Base-by-base conservation (phyloP, 129 eudicot species). In the Glebionis coronaria region DNA sequence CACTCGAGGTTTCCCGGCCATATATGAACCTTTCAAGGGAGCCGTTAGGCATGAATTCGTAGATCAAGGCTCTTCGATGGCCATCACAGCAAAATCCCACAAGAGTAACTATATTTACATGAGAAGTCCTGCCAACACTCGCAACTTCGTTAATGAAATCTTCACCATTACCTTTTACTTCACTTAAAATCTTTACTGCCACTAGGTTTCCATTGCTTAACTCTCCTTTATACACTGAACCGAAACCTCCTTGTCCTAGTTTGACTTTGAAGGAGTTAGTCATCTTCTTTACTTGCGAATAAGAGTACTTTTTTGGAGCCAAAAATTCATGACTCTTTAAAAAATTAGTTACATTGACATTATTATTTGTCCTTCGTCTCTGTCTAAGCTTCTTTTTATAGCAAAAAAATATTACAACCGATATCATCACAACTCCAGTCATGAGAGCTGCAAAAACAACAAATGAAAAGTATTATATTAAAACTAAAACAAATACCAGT, bases 201-300 rank as follows among this genome's bases (percentile, higher is more conserved):
- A 47, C 53, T 3, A 47, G 53, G 53, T 47, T 47, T 47, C 53
- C 53, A 47, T 13, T 13, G 53, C 53, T 47, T 47, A 47, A 16
- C 14, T 47, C 53, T 47, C 53, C 53, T 13, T 47, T 47, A n/a
- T 12, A 21, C 61, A 23, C 61, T 1, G 38, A 11, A 12, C 38
- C 38, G 1, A 23, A 56, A 12, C 61, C 38, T 2, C 61, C 61
- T 56, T 56, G 61, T 23, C 61, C 61, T 23, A 56, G 16, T 56
- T 56, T 56, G 35, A 56, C 38, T 10, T 56, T 11, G 4, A 56
- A 23, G 38, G 16, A 56, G n/a, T 56, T 23, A 0, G 61, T 56
- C 35, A 56, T 56, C 61, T 56, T 56, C 61, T 56, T 56, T 10
- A 56, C n/a, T 21, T 56, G 61, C 5, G 15, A 56, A 21, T 56